Base-by-base conservation (phyloP, 306 rosid genomes). In the Rosa persica region DNA sequence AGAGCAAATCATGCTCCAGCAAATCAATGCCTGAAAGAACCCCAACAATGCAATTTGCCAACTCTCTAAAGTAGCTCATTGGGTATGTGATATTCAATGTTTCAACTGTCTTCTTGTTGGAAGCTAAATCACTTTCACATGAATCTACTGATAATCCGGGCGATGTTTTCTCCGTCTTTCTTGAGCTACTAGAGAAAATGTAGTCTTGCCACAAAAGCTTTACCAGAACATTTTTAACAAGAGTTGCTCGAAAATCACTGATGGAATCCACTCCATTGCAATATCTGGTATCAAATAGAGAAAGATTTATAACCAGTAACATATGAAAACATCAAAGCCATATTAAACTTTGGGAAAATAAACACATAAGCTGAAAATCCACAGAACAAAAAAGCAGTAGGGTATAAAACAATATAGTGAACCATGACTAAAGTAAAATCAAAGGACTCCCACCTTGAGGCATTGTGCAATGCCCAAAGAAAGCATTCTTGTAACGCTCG, bases 401-500 rank as follows among this genome's bases (percentile, higher is more conserved):
- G 55, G 70, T 38, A 67, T 23, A 65, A 61, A 55, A 70, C 81
- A 67, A 38, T 44, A 46, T 54, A 36, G n/a, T 48, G 55, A 64
- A 27, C 72, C 66, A 75, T 77, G 47, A 51, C 12, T 11, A 20
- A 22, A 19, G 54, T 54, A 62, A 38, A 73, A 76, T 67, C 69
- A 79, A 77, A 78, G 79, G 57, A 73, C 66, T 49, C 70, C 52
- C 80, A 95, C 98, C 98, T 95, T 64, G 98, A 85, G 65, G 88
- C 97, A 85, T 88, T 92, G 49, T 58, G 84, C 81, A 95, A 78
- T 66, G 87, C 89, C 98, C 98, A 92, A 74, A 92, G 82, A 80
- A 89, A 89, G 87, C 98, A 95, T 77, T 95, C 98, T 85, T 81
- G 85, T 79, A 89, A 87, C n/a, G 98, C 89, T 85, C 75, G 90